Base-by-base conservation (phyloP, 1,284 basidiomycete genomes). In the Cutaneotrichosporon dermatis region DNA sequence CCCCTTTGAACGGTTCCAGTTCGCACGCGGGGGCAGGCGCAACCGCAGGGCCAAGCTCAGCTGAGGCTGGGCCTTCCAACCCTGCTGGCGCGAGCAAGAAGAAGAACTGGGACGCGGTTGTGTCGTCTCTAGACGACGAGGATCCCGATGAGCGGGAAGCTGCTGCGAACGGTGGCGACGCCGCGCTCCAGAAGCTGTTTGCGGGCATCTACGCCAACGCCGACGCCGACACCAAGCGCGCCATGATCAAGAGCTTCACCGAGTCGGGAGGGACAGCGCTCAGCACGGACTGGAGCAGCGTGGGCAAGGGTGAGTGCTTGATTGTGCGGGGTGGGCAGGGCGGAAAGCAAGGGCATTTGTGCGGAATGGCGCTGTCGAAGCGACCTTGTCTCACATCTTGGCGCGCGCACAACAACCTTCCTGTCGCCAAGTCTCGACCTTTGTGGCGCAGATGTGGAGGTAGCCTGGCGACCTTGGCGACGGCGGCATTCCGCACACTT, bases 201-300 rank as follows among this genome's bases (percentile, higher is more conserved):
- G 71, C 78, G 35, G 69, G 74, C 79, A 84, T 97, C 60, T 97
- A 89, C 70, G 82, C 82, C 3, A 88, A 88, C 71, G 89, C 91
- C 10, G 91, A 95, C 71, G 89, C 91, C 0, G 89, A 96, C 70
- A 91, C 91, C 4, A 85, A 82, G 69, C 83, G 86, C 43, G 94
- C 93, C 0, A 97, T 97, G 92, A 86, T 96, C 85, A 97, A 97
- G 83, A 92, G 90, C 73, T 96, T 90, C 74, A 83, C 84, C 59
- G 92, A 95, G 80, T 91, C 88, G 66, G 90, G 90, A 6, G 92
- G 93, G 3, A 97, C 93, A 7, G 87, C 90, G 0, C 81, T 97
- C 48, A 92, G 89, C 79, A 97, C 93, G 0, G 92, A 96, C 76
- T 97, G 93, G 93, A 84, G 85, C 4, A 89, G 91, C 65, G 91